Percentiles rank a stretch among this genome's conserved stretches.
Evolutionary conservation across 345 rosid genomes (phyloP).

Genomic region (Arabis alpina): DNA sequence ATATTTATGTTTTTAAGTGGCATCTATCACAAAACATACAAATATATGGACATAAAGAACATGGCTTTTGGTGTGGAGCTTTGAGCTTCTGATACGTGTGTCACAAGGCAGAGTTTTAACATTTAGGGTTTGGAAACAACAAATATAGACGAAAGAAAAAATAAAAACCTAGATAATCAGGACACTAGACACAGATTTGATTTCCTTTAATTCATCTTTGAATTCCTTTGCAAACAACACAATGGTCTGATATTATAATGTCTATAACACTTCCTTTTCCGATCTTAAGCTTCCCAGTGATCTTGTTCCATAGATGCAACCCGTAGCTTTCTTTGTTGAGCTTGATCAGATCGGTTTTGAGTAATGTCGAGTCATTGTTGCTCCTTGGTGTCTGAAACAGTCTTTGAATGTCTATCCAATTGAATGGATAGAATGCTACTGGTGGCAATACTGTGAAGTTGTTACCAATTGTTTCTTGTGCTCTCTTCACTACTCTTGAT

Average conservation of each 20-base stretch:
- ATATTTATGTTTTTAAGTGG: too few species aligned
- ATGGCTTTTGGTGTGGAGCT: not conserved
- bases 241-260: conserved; percentile 52
- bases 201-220: conserved; percentile 24
- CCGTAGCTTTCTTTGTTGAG: conserved; percentile 57
- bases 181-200: not conserved
- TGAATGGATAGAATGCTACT: conserved; percentile 68
- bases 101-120: not conserved
- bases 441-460: conserved; percentile 66
- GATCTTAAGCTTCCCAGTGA: conserved; percentile 53
- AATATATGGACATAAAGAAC: not conserved
- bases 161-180: conserved; percentile 10
- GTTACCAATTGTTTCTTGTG: conserved; percentile 45
- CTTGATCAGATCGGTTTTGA: conserved; percentile 55
- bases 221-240: conserved; percentile 55
- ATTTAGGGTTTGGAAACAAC: not conserved
- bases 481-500: conserved; percentile 60
- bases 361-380: conserved; percentile 45
- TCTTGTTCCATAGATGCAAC: conserved; percentile 83
- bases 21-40: not conserved
- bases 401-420: conserved; percentile 62
- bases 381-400: conserved; percentile 58
- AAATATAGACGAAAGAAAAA: not conserved
- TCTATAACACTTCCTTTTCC: conserved; percentile 71
- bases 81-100: conserved; percentile 17